phyloP scores from a whole-genome alignment of 345 rosid species.

The Bretschneidera sinensis region DNA sequence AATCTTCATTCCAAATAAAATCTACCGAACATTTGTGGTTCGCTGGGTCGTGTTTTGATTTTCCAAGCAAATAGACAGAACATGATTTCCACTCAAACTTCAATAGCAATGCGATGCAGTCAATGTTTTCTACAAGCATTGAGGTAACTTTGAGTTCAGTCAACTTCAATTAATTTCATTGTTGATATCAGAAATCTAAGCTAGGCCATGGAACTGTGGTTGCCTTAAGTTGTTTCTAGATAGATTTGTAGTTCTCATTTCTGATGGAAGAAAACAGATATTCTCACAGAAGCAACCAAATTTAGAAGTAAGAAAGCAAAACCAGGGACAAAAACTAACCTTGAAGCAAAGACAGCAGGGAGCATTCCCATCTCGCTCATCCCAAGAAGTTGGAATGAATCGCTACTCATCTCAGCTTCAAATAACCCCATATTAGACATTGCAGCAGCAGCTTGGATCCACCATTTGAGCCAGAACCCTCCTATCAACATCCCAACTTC shows the following conservation, averaged over 20 bases:
- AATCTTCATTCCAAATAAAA: not conserved
- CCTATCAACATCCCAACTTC: conserved; percentile 89
- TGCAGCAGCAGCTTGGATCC: conserved; percentile 96
- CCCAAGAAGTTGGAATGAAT: conserved; percentile 90
- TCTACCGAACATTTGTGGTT: not conserved
- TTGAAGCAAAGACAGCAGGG: conserved; percentile 62
- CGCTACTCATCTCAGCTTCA: conserved; percentile 96
- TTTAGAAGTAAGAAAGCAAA: not conserved
- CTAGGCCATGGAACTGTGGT: not conserved
- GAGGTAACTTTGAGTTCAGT: too few species aligned
- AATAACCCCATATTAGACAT: conserved; percentile 91
- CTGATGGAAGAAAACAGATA: not conserved
- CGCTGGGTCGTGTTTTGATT: not conserved
- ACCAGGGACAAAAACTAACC: conserved; percentile 31
- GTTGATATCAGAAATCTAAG: too few species aligned
- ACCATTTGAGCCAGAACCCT: conserved; percentile 80
- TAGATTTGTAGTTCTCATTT: too few species aligned
- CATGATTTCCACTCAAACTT: too few species aligned
- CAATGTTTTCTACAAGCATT: too few species aligned
- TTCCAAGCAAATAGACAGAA: not conserved
- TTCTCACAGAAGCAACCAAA: not conserved
- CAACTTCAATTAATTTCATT: too few species aligned
- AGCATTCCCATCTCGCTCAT: conserved; percentile 95
- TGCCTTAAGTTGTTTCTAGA: not conserved
- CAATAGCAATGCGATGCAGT: too few species aligned